phyloP scores from a whole-genome alignment of 306 rosid species.

The Dalbergia cochinchinensis region DNA sequence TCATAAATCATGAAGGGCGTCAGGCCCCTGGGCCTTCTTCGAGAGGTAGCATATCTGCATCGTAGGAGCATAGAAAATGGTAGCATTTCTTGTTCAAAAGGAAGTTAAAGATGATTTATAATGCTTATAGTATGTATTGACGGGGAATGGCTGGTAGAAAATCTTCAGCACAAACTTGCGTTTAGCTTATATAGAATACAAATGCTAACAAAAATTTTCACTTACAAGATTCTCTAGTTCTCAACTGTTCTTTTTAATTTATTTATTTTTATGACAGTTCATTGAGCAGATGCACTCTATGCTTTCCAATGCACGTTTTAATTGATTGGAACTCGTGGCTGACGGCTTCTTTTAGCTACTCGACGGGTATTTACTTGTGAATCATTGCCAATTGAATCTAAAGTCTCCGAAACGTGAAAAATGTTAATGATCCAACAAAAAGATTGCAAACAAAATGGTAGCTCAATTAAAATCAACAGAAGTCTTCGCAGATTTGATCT shows the following conservation, averaged over 20 bases:
- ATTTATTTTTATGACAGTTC: neutral
- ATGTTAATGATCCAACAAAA: neutral
- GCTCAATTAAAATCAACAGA: neutral
- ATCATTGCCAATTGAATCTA: neutral
- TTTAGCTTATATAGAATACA: slow-evolving; percentile 37
- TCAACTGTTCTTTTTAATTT: too few relatives aligned
- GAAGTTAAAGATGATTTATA: neutral
- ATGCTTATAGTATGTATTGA: slow-evolving; percentile 4
- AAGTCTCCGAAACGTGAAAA: neutral
- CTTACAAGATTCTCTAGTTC: too few relatives aligned
- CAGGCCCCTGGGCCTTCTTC: slow-evolving; percentile 34
- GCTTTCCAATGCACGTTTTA: neutral
- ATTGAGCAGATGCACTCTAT: neutral
- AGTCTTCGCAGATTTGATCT: neutral
- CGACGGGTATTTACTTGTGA: neutral
- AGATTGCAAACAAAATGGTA: neutral
- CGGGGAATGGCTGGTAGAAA: slow-evolving; percentile 34
- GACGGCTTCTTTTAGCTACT: neutral
- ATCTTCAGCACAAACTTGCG: neutral
- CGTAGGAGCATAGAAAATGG: slow-evolving; percentile 32
- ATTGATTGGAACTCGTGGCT: neutral
- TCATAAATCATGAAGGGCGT: slow-evolving; percentile 13
- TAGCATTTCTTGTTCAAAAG: neutral
- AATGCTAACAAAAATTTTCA: slow-evolving; percentile 11
- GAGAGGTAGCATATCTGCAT: slow-evolving; percentile 30